These are phyloP conservation scores for Boechera stricta DNA, from an alignment of 345 rosid genomes.

Conservation along the genomic window DNA sequence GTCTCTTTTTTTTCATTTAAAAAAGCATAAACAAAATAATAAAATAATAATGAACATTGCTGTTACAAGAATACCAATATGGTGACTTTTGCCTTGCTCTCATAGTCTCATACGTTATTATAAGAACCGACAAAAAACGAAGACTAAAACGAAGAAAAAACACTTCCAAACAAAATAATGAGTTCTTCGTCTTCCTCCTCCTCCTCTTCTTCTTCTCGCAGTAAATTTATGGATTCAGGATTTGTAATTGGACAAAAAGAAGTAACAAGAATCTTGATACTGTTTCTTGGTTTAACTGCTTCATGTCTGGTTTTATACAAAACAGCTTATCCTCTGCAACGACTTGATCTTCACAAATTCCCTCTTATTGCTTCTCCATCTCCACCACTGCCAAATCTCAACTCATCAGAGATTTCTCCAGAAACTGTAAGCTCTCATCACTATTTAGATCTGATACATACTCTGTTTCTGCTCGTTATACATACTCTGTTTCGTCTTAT, in stretches of 20 bases:
- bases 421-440: constrained; percentile 35
- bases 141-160: constrained; percentile 7
- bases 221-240: constrained; percentile 30
- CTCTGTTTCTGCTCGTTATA: constrained; percentile 19
- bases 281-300: constrained; percentile 45
- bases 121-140: constrained; percentile 43
- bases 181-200: constrained; percentile 39
- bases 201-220: constrained; percentile 30
- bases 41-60: not conserved
- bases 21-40: not conserved
- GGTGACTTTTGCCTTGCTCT: constrained; percentile 34
- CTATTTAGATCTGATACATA: constrained; percentile 11
- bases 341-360: constrained; percentile 1
- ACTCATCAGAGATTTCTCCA: constrained; percentile 19
- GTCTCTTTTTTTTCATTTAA: not conserved
- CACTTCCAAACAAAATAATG: constrained; percentile 11
- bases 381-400: constrained; percentile 23
- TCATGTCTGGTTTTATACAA: constrained; percentile 45
- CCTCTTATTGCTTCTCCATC: constrained; percentile 35
- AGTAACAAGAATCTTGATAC: constrained; percentile 42
- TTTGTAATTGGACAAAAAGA: constrained; percentile 32
- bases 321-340: constrained; percentile 42
- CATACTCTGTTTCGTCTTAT: constrained; percentile 3
- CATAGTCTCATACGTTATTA: constrained; percentile 26
- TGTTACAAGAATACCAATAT: constrained; percentile 30